These are phyloP conservation scores for Pseudogymnoascus sp. DNA, from an alignment of 2,329 filamentous ascomycete species.

Conservation along the genomic window DNA sequence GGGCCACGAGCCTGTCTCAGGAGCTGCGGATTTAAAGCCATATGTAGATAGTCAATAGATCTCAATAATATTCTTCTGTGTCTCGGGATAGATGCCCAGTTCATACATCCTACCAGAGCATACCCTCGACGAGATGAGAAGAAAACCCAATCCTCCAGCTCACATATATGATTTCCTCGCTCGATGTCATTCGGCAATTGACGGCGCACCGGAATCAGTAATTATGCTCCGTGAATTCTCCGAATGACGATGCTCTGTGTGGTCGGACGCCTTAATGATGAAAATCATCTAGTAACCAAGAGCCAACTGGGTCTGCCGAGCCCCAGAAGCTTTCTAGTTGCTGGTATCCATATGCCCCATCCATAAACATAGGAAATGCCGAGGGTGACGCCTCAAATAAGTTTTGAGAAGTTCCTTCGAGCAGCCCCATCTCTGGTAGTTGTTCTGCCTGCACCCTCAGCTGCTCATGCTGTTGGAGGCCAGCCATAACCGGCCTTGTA, in stretches of 20 bases:
- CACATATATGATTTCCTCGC: background rate
- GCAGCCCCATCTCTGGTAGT: background rate
- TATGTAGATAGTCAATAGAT: background rate
- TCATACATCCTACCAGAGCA: background rate
- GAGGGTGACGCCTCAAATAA: background rate
- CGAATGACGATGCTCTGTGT: background rate
- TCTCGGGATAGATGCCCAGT: background rate
- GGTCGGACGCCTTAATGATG: background rate
- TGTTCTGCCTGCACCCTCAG: background rate
- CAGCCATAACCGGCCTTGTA: background rate
- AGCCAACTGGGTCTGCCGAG: conserved; percentile 5
- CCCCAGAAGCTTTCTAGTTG: conserved; percentile 4
- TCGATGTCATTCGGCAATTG: too few species aligned
- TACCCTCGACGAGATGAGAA: background rate
- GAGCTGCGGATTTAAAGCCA: background rate
- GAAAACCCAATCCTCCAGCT: background rate
- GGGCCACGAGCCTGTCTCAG: background rate
- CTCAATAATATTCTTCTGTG: background rate
- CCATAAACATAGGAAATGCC: background rate
- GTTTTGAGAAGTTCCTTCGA: background rate
- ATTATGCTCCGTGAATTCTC: background rate
- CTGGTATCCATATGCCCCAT: background rate
- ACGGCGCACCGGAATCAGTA: background rate
- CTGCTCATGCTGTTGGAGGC: background rate
- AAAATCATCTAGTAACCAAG: conserved; percentile 7